Base-by-base conservation (phyloP, 257 asterid species). In the Primulina eburnea region DNA sequence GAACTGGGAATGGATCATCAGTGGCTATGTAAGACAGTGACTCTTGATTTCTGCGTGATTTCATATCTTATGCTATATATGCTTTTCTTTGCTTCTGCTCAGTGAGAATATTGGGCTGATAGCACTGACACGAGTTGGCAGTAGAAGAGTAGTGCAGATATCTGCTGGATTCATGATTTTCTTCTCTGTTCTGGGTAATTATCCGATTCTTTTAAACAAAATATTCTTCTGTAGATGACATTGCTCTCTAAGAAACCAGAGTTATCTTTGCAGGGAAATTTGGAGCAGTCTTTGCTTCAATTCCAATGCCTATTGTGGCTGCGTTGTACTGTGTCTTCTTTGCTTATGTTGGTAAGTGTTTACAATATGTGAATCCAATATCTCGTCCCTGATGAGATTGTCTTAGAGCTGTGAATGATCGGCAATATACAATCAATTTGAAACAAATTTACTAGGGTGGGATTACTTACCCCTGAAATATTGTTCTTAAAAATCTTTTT, bases 101-200 rank as follows among this genome's bases (percentile, higher is more conserved):
- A 85, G 90, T 38, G 90, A 85, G 76, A 85, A 85, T 58, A 84
- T 75, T 10, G 90, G 90, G 71, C 83, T 85, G 38, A 72, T 82
- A 34, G 90, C 80, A 67, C 62, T 67, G 70, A 85, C 83, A 6
- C 87, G 90, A 5, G 88, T 85, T 37, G 90, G 90, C 63, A 85
- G 90, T 72, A 81, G 90, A 70, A 82, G 90, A 69, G 86, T 71
- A n/a, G 86, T 82, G 74, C 88, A 85, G 75, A 82, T 85, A 76
- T 85, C 90, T 52, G 90, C 86, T 20, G 86, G 78, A 35, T 85
- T 82, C 86, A 82, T 82, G 87, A 69, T 85, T 35, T 85, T 85
- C 90, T 85, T 85, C 73, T 82, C 90, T 1, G 78, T 85, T 63
- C 81, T 85, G 1, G 90, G 89, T 84, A 76, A 68, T 30, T 58